These are phyloP conservation scores for Silene vulgaris DNA, from an alignment of 179 eudicot genomes.

Conservation along the genomic window DNA sequence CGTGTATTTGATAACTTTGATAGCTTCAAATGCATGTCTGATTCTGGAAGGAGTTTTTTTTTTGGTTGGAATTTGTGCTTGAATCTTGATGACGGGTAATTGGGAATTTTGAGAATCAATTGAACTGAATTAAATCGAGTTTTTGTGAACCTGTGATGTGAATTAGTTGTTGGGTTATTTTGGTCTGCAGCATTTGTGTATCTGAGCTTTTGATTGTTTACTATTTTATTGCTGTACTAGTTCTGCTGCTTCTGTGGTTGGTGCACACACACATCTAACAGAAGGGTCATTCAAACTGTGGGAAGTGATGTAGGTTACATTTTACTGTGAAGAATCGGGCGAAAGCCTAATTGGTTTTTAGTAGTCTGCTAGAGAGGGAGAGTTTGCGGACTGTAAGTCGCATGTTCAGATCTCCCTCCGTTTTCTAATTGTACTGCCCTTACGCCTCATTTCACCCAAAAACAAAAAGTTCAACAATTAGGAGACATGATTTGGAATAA, in stretches of 20 bases:
- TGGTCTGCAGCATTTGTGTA: neutral
- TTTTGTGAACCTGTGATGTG: neutral
- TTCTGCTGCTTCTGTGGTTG: neutral
- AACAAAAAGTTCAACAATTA: too few relatives aligned
- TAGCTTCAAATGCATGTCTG: neutral
- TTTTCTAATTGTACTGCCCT: neutral
- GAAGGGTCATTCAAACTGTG: neutral
- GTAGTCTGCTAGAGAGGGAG: neutral
- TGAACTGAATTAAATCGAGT: neutral
- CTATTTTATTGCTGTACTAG: neutral
- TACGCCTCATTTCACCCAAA: neutral
- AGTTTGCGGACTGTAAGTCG: neutral
- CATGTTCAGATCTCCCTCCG: neutral
- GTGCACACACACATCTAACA: neutral
- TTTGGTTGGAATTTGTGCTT: neutral
- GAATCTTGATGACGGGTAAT: neutral
- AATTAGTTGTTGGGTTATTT: neutral
- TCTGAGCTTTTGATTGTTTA: neutral
- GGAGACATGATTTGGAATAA: too few relatives aligned
- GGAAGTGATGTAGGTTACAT: neutral
- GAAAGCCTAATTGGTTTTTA: neutral
- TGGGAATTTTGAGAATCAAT: constrained; percentile 1
- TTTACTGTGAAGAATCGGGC: neutral
- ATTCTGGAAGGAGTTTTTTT: neutral
- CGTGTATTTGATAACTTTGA: too few relatives aligned